Percentiles rank a stretch among this genome's conserved stretches.
Conservation (phyloP, 2,329 filamentous ascomycete species). For the Chaetomium sp. region DNA sequence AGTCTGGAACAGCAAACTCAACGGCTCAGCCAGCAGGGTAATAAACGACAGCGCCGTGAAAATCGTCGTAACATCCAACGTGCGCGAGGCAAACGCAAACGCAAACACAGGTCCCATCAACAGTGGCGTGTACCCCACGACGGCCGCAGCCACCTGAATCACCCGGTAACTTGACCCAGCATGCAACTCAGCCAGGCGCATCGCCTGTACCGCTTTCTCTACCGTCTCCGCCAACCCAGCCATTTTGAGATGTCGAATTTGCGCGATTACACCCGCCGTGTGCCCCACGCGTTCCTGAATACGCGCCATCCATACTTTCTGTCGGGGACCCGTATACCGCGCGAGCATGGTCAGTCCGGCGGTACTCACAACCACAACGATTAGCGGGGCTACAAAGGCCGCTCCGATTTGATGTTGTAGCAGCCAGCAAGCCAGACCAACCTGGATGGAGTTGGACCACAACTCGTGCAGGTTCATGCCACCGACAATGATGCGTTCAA, state of each 20-base stretch:
- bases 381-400: constrained; percentile 29
- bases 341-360: constrained; percentile 17
- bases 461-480: constrained; percentile 29
- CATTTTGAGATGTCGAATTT: constrained; percentile 43
- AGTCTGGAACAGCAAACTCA: constrained; percentile 18
- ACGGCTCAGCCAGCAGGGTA: constrained; percentile 16
- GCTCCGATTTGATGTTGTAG: constrained; percentile 28
- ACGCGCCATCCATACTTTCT: constrained; percentile 35
- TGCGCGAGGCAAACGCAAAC: constrained; percentile 20
- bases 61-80: constrained; percentile 16
- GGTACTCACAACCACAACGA: constrained; percentile 25
- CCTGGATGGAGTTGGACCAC: constrained; percentile 31
- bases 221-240: constrained; percentile 29
- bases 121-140: constrained; percentile 30
- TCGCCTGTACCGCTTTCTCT: constrained; percentile 22
- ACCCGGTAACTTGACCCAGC: constrained; percentile 26
- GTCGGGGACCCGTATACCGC: constrained; percentile 19
- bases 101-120: constrained; percentile 32
- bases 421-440: constrained; percentile 30
- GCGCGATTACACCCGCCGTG: constrained; percentile 35
- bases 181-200: constrained; percentile 27
- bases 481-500: constrained; percentile 30
- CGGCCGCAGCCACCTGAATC: constrained; percentile 23
- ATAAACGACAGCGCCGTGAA: constrained; percentile 22
- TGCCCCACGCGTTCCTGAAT: constrained; percentile 38